These are phyloP conservation scores for Fraxinus sp. DNA, from an alignment of 305 asterid species.

Conservation along the genomic window DNA sequence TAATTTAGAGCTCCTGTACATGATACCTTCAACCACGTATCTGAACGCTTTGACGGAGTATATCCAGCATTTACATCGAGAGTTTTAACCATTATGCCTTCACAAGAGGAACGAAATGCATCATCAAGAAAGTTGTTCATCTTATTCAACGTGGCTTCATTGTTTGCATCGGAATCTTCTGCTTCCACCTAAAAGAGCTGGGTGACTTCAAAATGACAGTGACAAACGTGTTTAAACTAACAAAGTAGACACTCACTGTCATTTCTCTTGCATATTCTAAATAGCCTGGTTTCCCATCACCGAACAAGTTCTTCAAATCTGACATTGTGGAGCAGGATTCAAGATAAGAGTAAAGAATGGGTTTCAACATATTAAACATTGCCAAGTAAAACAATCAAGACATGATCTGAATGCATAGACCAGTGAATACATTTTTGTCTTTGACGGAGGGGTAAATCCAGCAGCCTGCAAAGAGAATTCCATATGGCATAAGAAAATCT, in stretches of 20 bases:
- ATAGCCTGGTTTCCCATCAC: slow-evolving; percentile 66
- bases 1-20: slow-evolving; percentile 10
- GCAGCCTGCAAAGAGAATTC: slow-evolving; percentile 55
- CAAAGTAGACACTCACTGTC: slow-evolving; percentile 45
- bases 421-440: slow-evolving; percentile 66
- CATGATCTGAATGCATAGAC: slow-evolving; percentile 13
- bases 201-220: slow-evolving; percentile 21
- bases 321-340: slow-evolving; percentile 21
- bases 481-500: slow-evolving; percentile 22
- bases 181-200: slow-evolving; percentile 58
- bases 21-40: slow-evolving; percentile 88
- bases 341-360: slow-evolving; percentile 21
- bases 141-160: slow-evolving; percentile 61
- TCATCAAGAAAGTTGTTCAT: slow-evolving; percentile 61
- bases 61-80: slow-evolving; percentile 79
- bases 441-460: slow-evolving; percentile 65
- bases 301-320: slow-evolving; percentile 72
- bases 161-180: slow-evolving; percentile 52
- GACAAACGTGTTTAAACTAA: slow-evolving; percentile 6
- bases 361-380: slow-evolving; percentile 3
- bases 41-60: slow-evolving; percentile 87
- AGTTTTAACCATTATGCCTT: slow-evolving; percentile 89
- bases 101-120: slow-evolving; percentile 74
- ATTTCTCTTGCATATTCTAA: slow-evolving; percentile 81
- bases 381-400: slow-evolving; percentile 21